Evolutionary conservation across 495 filamentous ascomycete genomes (phyloP), one percentile per base, ranked within the genome.

Genomic region (Gamarada debralockiae): DNA sequence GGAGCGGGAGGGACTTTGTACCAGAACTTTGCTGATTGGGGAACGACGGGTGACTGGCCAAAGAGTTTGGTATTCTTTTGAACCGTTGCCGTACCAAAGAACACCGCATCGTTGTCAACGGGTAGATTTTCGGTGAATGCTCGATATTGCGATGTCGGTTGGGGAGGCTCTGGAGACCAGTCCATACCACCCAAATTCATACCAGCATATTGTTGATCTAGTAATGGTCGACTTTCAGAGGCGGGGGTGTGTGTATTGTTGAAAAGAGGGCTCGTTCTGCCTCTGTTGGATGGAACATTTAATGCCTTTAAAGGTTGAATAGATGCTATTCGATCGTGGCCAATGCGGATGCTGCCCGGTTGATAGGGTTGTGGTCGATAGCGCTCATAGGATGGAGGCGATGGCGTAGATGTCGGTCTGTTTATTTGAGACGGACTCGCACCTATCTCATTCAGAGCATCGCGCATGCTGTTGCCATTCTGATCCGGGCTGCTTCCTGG

Each of bases 1-100:
- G 87, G 84, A 15, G 84, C 82, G 13, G 84, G 68, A 14, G 88
- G 86, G 1, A 89, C 70, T 47, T 73, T 74, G 60, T 72, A 79
- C 74, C 75, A 79, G 54, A 81, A 75, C n/a, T 73, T 65, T 0
- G 69, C 67, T 15, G 64, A 43, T 29, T 70, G 58, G 0, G 69
- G 64, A 37, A 68, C 67, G 41, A 66, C 67, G 8, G 77, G 75
- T 6, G 70, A 67, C 29, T 83, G 80, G 54, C 74, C 75, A 54
- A 89, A 90, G 12, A 79, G 74, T 27, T 74, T 14, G 9, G 12
- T 31, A 18, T 21, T 25, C 14, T 17, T 17, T 18, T 47, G 24
- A 3, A 18, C 13, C 8, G 12, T 1, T 6, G n/a, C n/a, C 9
- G 12, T 14, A 18, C n/a, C n/a, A 53, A 89, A 89, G 13, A 79